Base-by-base conservation (phyloP, 331 rosid genomes). In the Rosa hybrid region DNA sequence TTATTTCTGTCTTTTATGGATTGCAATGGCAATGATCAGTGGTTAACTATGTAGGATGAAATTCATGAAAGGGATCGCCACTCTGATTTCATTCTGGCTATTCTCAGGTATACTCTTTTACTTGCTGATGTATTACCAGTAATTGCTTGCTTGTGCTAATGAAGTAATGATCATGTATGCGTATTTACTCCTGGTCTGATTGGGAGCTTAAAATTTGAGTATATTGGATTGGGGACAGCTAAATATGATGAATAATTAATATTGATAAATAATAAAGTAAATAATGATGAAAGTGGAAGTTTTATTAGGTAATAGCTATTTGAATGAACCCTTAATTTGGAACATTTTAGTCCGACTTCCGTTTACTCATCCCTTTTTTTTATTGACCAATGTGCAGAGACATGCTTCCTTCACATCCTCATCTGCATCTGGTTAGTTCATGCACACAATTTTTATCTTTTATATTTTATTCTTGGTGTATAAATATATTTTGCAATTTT, bases 1-100 rank as follows among this genome's bases (percentile, higher is more conserved):
- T 76, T 27, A 2, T 76, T 62, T 62, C 25, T 45, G 23, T 76
- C 38, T 17, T 21, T 42, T 42, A 46, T 59, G 71, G 56, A 59
- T 76, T 60, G 44, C 44, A 76, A 42, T 17, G 39, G 12, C 59
- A 63, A 62, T 76, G 18, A 76, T 12, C 59, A 10, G 2, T 12
- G 67, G 30, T 62, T 76, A 53, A 42, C 75, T 83, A 73, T 83
- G 84, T 87, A 96, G 99, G 99, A 96, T 81, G 99, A 96, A 89
- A 88, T 96, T 89, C 99, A 96, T 86, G 99, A 96, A 90, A 89
- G 99, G 86, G 98, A 96, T 84, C 90, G 92, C 60, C 86, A 86
- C 86, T 90, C 99, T 51, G 99, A 96, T 81, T 84, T 96, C 76
- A 90, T 91, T 94, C 78, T 96, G 86, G 96, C 99, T 80, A 85